Evolutionary conservation across 73 alveolate genomes (phyloP), one percentile per base, ranked within the genome.

Genomic region (Paramecium caudatum): DNA sequence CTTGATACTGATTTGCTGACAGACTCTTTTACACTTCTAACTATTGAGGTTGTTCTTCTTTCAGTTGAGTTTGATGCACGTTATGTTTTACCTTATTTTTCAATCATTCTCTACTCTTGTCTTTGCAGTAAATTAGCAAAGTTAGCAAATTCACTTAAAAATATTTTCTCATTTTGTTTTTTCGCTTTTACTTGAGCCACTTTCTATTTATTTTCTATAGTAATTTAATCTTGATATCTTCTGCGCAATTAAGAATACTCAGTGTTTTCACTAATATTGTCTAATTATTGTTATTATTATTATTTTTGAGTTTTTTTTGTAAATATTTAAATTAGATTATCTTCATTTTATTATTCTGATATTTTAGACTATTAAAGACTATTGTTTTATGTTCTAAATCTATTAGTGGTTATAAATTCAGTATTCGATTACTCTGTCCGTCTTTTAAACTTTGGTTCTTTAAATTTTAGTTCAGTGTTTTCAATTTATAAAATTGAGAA

Each of bases 371-470:
- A 27, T 27, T 55, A 27, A 1, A 55, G 8, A 19, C 46, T 37
- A 9, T 55, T 55, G 30, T 55, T 55, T 55, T 55, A 55, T 4
- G 80, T 55, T 68, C 17, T 68, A 3, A 2, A 8, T 68, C 36
- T 68, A 17, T 49, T 68, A 3, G 84, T 68, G 12, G 34, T 34
- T 33, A 43, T 43, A 34, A 37, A 68, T 34, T 68, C 84, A 25
- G 34, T n/a, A 32, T 34, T 25, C 9, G 25, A 3, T 23, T 68
- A n/a, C 61, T 68, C 84, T 0, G 61, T 68, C 37, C 50, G 17
- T 36, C 61, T 68, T 10, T 68, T 32, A 37, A 37, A 68, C 37
- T 68, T 34, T 68, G 84, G 84, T 32, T 68, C 84, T 37, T 68
- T 10, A 34, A 68, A 34, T 68, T 68, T 15, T 32, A 68, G 16